A percentile compares a stretch with the other conserved stretches of the same genome.
Conservation (phyloP, 371 early-diverging fungal species). For the Mortierella polycephala region DNA sequence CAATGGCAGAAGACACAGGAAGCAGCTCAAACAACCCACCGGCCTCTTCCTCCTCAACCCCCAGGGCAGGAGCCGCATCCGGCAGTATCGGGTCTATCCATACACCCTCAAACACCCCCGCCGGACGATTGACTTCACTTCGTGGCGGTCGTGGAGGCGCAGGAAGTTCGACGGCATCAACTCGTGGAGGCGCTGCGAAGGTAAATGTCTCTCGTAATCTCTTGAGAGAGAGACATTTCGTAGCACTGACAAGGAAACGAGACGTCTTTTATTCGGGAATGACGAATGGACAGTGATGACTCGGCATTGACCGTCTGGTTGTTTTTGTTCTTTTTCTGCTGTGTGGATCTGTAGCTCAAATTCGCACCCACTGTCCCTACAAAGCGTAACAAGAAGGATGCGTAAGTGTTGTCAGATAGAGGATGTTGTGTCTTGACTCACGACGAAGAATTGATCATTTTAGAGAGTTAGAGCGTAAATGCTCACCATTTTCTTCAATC, state of each 20-base stretch:
- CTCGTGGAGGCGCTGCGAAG: slow-evolving; percentile 62
- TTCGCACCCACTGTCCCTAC: slow-evolving; percentile 73
- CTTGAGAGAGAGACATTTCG: not conserved
- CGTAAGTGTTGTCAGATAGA: slow-evolving; percentile 50
- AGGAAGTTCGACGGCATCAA: slow-evolving; percentile 20
- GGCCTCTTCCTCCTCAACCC: slow-evolving; percentile 5
- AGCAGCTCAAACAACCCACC: slow-evolving; percentile 18
- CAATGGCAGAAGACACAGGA: slow-evolving; percentile 19
- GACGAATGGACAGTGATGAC: not conserved
- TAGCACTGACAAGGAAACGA: too few relatives aligned
- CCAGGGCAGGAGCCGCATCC: slow-evolving; percentile 13
- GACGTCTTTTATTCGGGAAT: too few relatives aligned
- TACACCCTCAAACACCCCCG: slow-evolving; percentile 34
- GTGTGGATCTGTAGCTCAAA: slow-evolving; percentile 59
- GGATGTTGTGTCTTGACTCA: too few relatives aligned
- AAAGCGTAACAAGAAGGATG: slow-evolving; percentile 72
- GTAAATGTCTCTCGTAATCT: slow-evolving; percentile 29
- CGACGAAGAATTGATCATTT: too few relatives aligned
- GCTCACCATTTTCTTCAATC: not conserved
- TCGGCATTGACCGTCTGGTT: not conserved
- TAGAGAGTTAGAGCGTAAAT: too few relatives aligned
- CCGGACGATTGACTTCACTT: slow-evolving; percentile 47
- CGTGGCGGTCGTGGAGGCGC: slow-evolving; percentile 48
- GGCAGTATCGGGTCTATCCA: slow-evolving; percentile 52
- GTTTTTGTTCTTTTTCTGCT: not conserved